Evolutionary conservation across 768 basidiomycete species (phyloP), one percentile per base, ranked within the genome.

Genomic region (Trametes punicea): DNA sequence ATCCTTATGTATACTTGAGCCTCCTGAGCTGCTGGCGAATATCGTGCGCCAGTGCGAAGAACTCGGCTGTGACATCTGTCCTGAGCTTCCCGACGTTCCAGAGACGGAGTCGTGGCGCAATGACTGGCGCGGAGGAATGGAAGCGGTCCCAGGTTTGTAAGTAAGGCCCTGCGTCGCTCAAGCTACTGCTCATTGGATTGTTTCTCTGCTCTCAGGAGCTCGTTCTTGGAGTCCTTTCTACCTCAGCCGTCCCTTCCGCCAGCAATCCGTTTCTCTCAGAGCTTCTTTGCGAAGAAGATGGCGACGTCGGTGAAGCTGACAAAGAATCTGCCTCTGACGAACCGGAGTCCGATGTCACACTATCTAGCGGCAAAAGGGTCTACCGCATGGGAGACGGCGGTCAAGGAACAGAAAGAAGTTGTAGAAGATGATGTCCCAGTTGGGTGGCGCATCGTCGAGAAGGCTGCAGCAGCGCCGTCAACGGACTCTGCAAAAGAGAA

Each of bases 391-490:
- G 87, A 90, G 66, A 76, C 76, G 6, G 78, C 84, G 16, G 72
- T 90, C 0, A 88, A 82, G 67, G 72, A 80, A 2, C 74, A 73
- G 44, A 75, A 78, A 27, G 81, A 80, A 10, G 55, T 74, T 31
- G 59, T 72, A 25, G 72, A 74, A 23, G 85, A 88, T 20, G 85
- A 86, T 62, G 60, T 83, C 6, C 88, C 84, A n/a, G 69, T 77
- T 15, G 90, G 88, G 4, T 89, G 89, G 90, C 76, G 84, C 57
- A 79, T 88, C 29, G 70, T 88, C 11, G 82, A 87, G 51, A 82
- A 82, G 57, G 76, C 79, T 25, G 67, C 71, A 36, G 68, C 73
- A n/a, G 67, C 77, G 38, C 23, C 69, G 54, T 47, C 59, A 2
- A 79, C 80, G 20, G 67, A 72, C 5, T 66, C 68, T n/a, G 76